These are phyloP conservation scores for Arachnopeziza araneosa DNA, from an alignment of 2,329 filamentous ascomycete species.

Conservation along the genomic window DNA sequence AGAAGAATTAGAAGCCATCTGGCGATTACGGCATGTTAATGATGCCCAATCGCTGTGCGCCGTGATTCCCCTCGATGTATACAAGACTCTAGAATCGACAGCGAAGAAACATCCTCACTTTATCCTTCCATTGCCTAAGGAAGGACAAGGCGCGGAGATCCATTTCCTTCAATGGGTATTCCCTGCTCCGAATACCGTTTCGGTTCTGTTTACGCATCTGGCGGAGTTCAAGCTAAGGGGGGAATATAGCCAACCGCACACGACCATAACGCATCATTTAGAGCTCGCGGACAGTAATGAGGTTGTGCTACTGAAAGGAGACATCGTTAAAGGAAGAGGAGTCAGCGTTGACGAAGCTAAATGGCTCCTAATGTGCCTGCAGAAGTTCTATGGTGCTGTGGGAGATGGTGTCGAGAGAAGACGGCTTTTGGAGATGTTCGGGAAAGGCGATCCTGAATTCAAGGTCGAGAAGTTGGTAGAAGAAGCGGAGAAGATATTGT, in stretches of 20 bases:
- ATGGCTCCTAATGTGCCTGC: constrained; percentile 87
- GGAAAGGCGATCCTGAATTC: constrained; percentile 69
- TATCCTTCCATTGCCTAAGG: constrained; percentile 77
- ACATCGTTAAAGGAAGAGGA: constrained; percentile 69
- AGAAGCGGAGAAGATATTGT: constrained; percentile 76
- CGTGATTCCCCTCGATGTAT: constrained; percentile 68
- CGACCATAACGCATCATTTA: constrained; percentile 84
- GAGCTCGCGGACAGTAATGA: constrained; percentile 71
- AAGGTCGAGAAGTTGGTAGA: constrained; percentile 80
- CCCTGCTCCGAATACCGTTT: constrained; percentile 62
- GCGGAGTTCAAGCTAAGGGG: constrained; percentile 89
- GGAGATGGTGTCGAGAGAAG: constrained; percentile 47
- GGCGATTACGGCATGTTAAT: constrained; percentile 79
- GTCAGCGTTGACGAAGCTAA: constrained; percentile 76
- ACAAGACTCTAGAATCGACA: constrained; percentile 61
- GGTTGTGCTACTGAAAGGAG: constrained; percentile 80
- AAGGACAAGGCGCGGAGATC: constrained; percentile 70
- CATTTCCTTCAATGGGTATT: constrained; percentile 98
- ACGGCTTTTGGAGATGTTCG: constrained; percentile 77
- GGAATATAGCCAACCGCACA: constrained; percentile 87
- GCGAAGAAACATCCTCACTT: constrained; percentile 80
- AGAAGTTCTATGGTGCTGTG: constrained; percentile 79
- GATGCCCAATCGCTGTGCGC: constrained; percentile 77
- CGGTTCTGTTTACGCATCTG: constrained; percentile 88
- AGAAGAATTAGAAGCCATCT: constrained; percentile 81